phyloP scores from a whole-genome alignment of 208 protist species.

The Acanthamoeba sp. region DNA sequence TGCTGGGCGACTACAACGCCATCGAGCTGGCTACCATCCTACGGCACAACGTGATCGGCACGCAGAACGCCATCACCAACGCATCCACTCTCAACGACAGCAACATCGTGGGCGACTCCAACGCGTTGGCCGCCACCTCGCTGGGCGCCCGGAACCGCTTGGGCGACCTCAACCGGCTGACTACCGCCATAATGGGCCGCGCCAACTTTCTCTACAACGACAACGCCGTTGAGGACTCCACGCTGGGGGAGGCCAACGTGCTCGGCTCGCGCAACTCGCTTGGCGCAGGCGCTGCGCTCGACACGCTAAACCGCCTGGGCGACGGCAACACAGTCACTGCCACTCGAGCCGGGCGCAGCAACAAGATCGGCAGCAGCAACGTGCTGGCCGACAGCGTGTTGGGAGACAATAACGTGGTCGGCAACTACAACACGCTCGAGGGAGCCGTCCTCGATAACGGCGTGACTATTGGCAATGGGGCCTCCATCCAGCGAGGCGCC shows the following conservation, averaged over 20 bases:
- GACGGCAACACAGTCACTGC: not conserved
- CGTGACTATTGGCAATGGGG: not conserved
- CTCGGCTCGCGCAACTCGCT: not conserved
- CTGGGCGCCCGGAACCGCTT: not conserved
- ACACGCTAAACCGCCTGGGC: not conserved
- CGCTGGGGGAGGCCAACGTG: not conserved
- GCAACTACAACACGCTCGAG: not conserved
- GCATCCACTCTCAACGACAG: not conserved
- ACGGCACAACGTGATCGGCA: not conserved
- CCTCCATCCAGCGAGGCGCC: not conserved
- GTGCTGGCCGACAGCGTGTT: not conserved
- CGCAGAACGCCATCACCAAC: not conserved
- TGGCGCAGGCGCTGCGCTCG: not conserved
- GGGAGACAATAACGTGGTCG: conserved; percentile 14
- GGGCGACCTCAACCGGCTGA: not conserved
- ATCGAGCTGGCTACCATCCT: not conserved
- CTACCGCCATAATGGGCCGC: not conserved
- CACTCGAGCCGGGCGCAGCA: not conserved
- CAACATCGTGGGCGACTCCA: conserved; percentile 8
- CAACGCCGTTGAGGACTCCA: not conserved
- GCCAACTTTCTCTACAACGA: conserved; percentile 25
- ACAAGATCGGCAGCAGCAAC: conserved; percentile 18
- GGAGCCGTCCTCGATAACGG: not conserved
- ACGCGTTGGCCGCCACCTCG: not conserved
- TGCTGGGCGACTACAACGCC: not conserved